Base-by-base conservation (phyloP, 768 basidiomycete genomes). In the Nidularia pulvinata region DNA sequence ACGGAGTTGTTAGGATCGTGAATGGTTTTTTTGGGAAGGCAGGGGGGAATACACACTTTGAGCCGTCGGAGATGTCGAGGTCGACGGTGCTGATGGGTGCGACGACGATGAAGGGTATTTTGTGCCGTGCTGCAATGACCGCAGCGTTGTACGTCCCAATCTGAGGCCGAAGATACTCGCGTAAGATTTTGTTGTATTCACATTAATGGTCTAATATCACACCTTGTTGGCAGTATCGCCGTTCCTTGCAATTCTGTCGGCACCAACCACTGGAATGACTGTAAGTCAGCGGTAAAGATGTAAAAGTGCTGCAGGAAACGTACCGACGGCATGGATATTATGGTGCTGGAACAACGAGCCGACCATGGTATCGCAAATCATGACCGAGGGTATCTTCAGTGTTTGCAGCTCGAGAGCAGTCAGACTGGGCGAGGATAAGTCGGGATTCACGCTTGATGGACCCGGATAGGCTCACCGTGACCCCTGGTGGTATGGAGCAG, bases 351-450 rank as follows among this genome's bases (percentile, higher is more conserved):
- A 92, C 49, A 98, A 72, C 1, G 93, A 95, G 7, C 96, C 96
- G 14, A 98, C 92, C 91, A 97, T 97, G 35, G 93, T 96, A 65
- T 98, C 96, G 64, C 95, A 96, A 47, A 98, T 88, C 93, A 98
- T 96, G 4, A 88, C 85, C 4, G 91, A 89, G 0, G 93, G 90
- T 11, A 95, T 89, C 35, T 84, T 74, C 45, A 98, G 81, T 3
- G 88, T 88, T 59, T 91, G 85, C 25, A 98, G 81, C 63, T 98
- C 96, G 50, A 95, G 72, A 2, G 94, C 89, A 4, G 96, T 98
- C 48, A 98, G 78, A 56, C 95, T 93, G 48, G 5, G 44, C 13
- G n/a, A 42, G 10, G 45, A 49, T 37, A 46, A 37, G 25, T 25
- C 30, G 14, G 11, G 42, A 11, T 7, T 5, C 25, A 37, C 33